Percentiles rank a stretch among this genome's conserved stretches.
These are phyloP conservation scores for Fusarium sacchari DNA, from an alignment of 2,329 filamentous ascomycete genomes.

Conservation along the genomic window DNA sequence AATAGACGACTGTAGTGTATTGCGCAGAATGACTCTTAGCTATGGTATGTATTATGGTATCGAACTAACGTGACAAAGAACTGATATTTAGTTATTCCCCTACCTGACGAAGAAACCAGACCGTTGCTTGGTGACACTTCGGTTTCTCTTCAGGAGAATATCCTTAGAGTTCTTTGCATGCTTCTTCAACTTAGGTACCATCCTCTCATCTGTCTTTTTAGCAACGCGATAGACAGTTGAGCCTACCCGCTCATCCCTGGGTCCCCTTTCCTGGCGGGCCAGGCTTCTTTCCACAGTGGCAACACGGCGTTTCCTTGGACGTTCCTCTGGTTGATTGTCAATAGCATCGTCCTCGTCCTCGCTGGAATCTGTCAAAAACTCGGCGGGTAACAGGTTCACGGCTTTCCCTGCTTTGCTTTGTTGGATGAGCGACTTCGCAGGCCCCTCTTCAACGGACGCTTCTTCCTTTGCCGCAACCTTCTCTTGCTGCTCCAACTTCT, in stretches of 20 bases:
- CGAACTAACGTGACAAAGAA: constrained; percentile 13
- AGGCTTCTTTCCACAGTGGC: constrained; percentile 52
- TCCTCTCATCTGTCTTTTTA: constrained; percentile 54
- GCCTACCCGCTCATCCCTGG: constrained; percentile 61
- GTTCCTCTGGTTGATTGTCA: constrained; percentile 35
- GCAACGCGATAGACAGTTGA: constrained; percentile 64
- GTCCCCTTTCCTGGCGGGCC: constrained; percentile 51
- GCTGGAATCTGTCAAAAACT: constrained; percentile 63
- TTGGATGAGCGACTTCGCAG: constrained; percentile 9
- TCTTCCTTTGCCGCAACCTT: constrained; percentile 37
- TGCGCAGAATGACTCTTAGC: not conserved
- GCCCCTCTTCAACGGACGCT: constrained; percentile 9
- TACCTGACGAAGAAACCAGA: constrained; percentile 56
- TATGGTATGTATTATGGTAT: constrained; percentile 20
- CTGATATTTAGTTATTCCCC: not conserved
- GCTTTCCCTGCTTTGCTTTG: constrained; percentile 48
- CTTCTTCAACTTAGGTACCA: constrained; percentile 61
- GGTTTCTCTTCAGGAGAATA: constrained; percentile 57
- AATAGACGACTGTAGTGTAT: not conserved
- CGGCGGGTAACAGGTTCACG: constrained; percentile 61
- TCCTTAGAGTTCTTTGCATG: constrained; percentile 55
- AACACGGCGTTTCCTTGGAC: constrained; percentile 58
- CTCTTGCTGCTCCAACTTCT: constrained; percentile 45
- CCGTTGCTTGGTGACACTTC: constrained; percentile 50
- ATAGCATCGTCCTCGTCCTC: constrained; percentile 52